Conservation (phyloP, 2,329 filamentous ascomycete species). For the Stemphylium vesicarium region DNA sequence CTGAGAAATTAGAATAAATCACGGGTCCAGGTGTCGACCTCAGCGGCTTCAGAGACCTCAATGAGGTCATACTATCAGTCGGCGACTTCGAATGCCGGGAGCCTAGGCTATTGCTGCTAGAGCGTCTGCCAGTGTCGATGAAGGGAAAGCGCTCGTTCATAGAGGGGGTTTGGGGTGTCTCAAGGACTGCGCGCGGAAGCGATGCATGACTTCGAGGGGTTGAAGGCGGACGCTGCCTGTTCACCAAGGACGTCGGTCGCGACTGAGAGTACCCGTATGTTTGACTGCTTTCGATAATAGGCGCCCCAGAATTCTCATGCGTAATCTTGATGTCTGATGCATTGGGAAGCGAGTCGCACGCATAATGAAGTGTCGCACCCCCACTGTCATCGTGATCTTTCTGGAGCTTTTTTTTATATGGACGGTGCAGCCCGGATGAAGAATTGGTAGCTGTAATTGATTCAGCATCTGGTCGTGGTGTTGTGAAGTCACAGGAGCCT, state of each 20-base stretch:
- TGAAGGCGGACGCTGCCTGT: conserved; percentile 1
- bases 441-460: background rate
- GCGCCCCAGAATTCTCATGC: background rate
- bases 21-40: conserved; percentile 20
- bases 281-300: background rate
- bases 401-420: background rate
- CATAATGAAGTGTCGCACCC: background rate
- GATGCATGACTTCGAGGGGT: conserved; percentile 13
- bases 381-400: background rate
- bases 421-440: background rate
- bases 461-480: conserved; percentile 1
- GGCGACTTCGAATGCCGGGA: conserved; percentile 25
- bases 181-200: conserved; percentile 10
- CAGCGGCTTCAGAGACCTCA: conserved; percentile 8
- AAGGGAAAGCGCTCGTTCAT: conserved; percentile 56
- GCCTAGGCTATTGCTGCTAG: conserved; percentile 35
- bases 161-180: conserved; percentile 38
- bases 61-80: conserved; percentile 23
- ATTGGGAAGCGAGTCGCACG: background rate
- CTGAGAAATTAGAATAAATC: conserved; percentile 30
- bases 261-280: background rate
- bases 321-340: background rate
- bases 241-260: background rate
- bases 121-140: conserved; percentile 44
- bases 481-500: conserved; percentile 13